These are phyloP conservation scores for Fusarium bulbicola DNA, from an alignment of 2,329 filamentous ascomycete genomes.

Conservation along the genomic window DNA sequence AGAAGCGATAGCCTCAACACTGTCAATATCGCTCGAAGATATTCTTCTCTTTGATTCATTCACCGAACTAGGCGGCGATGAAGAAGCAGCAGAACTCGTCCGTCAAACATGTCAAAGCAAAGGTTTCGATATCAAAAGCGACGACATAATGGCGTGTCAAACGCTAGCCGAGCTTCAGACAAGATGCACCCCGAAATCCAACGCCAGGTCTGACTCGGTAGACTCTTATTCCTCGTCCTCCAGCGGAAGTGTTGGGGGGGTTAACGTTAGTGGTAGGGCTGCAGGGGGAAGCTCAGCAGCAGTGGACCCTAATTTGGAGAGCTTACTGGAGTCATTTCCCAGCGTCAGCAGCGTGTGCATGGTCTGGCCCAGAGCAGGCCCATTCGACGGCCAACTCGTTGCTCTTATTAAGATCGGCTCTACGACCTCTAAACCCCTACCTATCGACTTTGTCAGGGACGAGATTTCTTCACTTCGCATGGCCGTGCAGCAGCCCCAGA, in stretches of 20 bases:
- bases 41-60: constrained; percentile 55
- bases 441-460: constrained; percentile 50
- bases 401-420: constrained; percentile 54
- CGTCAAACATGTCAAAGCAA: constrained; percentile 26
- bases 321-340: constrained; percentile 51
- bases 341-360: constrained; percentile 54
- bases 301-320: constrained; percentile 44
- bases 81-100: constrained; percentile 44
- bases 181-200: constrained; percentile 39
- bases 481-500: constrained; percentile 53
- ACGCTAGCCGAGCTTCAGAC: constrained; percentile 58
- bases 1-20: constrained; percentile 48
- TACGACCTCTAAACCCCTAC: constrained; percentile 44
- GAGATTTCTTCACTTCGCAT: constrained; percentile 55
- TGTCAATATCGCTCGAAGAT: constrained; percentile 45
- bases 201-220: constrained; percentile 8
- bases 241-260: background rate
- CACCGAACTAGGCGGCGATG: constrained; percentile 54
- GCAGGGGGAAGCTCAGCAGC: constrained; percentile 12
- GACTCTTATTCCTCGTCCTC: constrained; percentile 12
- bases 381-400: constrained; percentile 60
- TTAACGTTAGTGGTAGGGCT: constrained; percentile 12
- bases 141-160: constrained; percentile 54
- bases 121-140: constrained; percentile 47
- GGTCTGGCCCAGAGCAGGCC: constrained; percentile 58